phyloP scores from a whole-genome alignment of 805 yeast genomes.

The Kodamaea hsintzibuensis region DNA sequence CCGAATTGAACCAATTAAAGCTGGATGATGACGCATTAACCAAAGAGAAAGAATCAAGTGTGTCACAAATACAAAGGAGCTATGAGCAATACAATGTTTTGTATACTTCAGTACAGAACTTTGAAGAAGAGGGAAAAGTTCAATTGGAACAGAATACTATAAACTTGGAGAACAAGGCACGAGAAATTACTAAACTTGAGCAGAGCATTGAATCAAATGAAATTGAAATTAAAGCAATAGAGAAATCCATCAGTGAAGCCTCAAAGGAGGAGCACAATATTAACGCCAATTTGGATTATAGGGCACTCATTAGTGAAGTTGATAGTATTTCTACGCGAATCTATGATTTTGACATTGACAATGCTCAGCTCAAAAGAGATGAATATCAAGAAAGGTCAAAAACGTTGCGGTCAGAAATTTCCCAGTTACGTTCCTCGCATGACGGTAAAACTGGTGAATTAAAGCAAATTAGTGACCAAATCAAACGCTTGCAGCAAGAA shows the following conservation, averaged over 20 bases:
- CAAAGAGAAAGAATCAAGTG: conserved; percentile 2
- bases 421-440: conserved; percentile 58
- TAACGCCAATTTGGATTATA: conserved; percentile 61
- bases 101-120: conserved; percentile 17
- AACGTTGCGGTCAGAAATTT: conserved; percentile 49
- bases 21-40: neutral
- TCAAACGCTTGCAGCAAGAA: conserved; percentile 55
- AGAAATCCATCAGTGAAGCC: conserved; percentile 27
- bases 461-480: conserved; percentile 76
- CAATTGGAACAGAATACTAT: conserved; percentile 25
- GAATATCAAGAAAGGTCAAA: conserved; percentile 60
- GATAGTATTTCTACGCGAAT: conserved; percentile 40
- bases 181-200: conserved; percentile 26
- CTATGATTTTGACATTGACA: conserved; percentile 45
- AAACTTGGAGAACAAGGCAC: conserved; percentile 10
- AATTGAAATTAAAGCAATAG: conserved; percentile 22
- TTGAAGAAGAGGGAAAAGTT: conserved; percentile 20
- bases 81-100: conserved; percentile 8
- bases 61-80: neutral
- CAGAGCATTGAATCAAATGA: conserved; percentile 13
- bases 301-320: conserved; percentile 44
- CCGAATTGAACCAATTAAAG: conserved; percentile 9
- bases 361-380: conserved; percentile 62
- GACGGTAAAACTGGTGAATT: conserved; percentile 85
- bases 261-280: conserved; percentile 56